phyloP scores from a whole-genome alignment of 345 rosid genomes.

The Jatropha curcas region DNA sequence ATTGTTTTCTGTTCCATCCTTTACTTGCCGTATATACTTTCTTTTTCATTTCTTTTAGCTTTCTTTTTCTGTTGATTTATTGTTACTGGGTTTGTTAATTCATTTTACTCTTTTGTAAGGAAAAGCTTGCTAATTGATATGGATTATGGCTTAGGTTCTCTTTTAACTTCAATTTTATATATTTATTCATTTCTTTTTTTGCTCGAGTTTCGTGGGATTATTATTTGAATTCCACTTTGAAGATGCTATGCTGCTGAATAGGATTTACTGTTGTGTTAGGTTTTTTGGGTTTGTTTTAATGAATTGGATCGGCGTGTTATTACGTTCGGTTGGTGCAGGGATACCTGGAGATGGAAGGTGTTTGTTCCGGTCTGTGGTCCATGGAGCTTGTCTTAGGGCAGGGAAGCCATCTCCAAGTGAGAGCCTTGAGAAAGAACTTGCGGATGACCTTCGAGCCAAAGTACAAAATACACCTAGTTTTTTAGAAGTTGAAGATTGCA shows the following conservation, averaged over 20 bases:
- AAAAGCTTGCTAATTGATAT: slow-evolving; percentile 23
- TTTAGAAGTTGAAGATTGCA: background rate
- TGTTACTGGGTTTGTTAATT: slow-evolving; percentile 6
- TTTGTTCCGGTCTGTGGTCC: slow-evolving; percentile 65
- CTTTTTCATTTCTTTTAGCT: slow-evolving; percentile 17
- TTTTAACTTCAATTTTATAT: background rate
- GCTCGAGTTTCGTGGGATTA: background rate
- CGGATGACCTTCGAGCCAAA: slow-evolving; percentile 65
- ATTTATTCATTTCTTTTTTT: background rate
- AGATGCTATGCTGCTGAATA: background rate
- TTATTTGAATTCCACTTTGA: background rate
- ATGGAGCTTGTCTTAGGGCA: slow-evolving; percentile 48
- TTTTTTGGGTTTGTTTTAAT: background rate
- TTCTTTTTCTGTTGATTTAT: background rate
- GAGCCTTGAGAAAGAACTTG: slow-evolving; percentile 52
- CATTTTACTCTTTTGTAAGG: background rate
- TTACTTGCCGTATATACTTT: slow-evolving; percentile 25
- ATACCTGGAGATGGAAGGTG: slow-evolving; percentile 75
- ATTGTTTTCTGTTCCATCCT: slow-evolving; percentile 26
- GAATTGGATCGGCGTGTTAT: slow-evolving; percentile 6
- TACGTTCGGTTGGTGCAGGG: slow-evolving; percentile 32
- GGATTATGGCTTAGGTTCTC: slow-evolving; percentile 41
- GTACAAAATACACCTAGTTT: slow-evolving; percentile 24
- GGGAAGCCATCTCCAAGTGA: slow-evolving; percentile 63
- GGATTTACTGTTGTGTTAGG: background rate